phyloP scores from a whole-genome alignment of 2,329 filamentous ascomycete genomes.

The Ophiocordyceps camponoti-rufipedis region DNA sequence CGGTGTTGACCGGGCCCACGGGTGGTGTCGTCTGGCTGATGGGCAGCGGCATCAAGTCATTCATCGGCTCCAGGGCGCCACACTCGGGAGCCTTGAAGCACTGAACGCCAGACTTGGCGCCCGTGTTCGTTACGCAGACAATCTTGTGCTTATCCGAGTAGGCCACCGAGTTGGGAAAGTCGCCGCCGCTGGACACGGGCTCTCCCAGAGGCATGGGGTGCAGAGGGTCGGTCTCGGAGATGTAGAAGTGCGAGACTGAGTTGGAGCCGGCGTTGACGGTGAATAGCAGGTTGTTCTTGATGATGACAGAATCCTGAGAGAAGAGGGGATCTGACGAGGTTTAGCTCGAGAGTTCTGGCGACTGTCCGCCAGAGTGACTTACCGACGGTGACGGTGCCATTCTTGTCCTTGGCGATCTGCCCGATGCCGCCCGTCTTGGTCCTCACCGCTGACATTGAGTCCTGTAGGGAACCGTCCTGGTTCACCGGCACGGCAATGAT shows the following conservation, averaged over 20 bases:
- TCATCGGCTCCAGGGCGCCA: not conserved
- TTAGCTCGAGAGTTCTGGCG: not conserved
- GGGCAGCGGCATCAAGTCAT: constrained; percentile 1
- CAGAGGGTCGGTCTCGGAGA: not conserved
- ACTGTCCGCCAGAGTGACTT: not conserved
- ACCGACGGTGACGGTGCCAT: not conserved
- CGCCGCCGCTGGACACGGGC: not conserved
- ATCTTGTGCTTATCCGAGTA: constrained; percentile 1
- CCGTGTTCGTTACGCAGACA: constrained; percentile 2
- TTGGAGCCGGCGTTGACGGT: constrained; percentile 3
- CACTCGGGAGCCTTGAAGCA: constrained; percentile 1
- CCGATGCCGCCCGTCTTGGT: not conserved
- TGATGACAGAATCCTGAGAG: constrained; percentile 2
- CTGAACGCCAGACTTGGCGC: constrained; percentile 1
- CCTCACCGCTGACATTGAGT: not conserved
- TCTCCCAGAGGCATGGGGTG: not conserved
- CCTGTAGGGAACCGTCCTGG: not conserved
- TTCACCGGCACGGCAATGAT: not conserved
- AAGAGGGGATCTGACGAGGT: constrained; percentile 1
- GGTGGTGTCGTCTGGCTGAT: constrained; percentile 1
- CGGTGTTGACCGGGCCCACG: not conserved
- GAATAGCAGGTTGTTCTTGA: constrained; percentile 1
- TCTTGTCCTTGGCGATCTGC: not conserved
- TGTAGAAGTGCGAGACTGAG: constrained; percentile 1
- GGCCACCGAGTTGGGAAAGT: constrained; percentile 2